Evolutionary conservation across 306 rosid genomes (phyloP).

Genomic region (Casuarina equisetifolia): DNA sequence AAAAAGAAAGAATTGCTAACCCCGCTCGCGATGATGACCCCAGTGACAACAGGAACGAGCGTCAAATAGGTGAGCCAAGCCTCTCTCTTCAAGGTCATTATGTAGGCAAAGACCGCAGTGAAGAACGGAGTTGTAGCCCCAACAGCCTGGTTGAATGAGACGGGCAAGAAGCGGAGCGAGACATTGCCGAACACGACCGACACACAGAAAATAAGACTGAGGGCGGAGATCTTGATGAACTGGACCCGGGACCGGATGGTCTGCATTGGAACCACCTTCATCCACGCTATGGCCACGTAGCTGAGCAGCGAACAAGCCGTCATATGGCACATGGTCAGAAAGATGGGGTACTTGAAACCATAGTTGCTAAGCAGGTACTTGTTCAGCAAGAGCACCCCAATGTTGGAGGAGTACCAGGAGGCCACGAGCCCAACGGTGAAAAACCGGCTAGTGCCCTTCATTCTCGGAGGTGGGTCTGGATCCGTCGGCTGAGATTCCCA

Average conservation of each 20-base stretch:
- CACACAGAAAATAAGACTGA: slow-evolving; percentile 79
- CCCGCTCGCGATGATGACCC: slow-evolving; percentile 98
- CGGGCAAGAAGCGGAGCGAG: slow-evolving; percentile 86
- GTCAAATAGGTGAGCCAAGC: slow-evolving; percentile 94
- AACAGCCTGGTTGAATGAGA: slow-evolving; percentile 87
- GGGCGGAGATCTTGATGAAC: slow-evolving; percentile 81
- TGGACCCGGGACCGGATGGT: slow-evolving; percentile 85
- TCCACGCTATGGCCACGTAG: slow-evolving; percentile 93
- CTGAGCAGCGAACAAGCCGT: slow-evolving; percentile 92
- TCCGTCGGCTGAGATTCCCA: slow-evolving; percentile 42
- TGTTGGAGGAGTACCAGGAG: slow-evolving; percentile 95
- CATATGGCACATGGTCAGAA: slow-evolving; percentile 99
- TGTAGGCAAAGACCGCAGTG: slow-evolving; percentile 91
- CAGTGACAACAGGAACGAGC: slow-evolving; percentile 90
- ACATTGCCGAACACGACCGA: slow-evolving; percentile 96
- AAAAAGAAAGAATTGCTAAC: slow-evolving; percentile 37
- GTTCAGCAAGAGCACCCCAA: slow-evolving; percentile 86
- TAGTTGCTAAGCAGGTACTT: slow-evolving; percentile 92
- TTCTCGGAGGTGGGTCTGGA: slow-evolving; percentile 38
- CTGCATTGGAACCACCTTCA: slow-evolving; percentile 95
- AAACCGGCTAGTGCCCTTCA: slow-evolving; percentile 71
- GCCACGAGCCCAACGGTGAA: slow-evolving; percentile 83
- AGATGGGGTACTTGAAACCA: slow-evolving; percentile 98
- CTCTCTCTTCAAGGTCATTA: slow-evolving; percentile 85
- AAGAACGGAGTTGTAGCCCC: slow-evolving; percentile 98